Evolutionary conservation across 345 rosid species (phyloP).

Genomic region (Lumnitzera littorea): DNA sequence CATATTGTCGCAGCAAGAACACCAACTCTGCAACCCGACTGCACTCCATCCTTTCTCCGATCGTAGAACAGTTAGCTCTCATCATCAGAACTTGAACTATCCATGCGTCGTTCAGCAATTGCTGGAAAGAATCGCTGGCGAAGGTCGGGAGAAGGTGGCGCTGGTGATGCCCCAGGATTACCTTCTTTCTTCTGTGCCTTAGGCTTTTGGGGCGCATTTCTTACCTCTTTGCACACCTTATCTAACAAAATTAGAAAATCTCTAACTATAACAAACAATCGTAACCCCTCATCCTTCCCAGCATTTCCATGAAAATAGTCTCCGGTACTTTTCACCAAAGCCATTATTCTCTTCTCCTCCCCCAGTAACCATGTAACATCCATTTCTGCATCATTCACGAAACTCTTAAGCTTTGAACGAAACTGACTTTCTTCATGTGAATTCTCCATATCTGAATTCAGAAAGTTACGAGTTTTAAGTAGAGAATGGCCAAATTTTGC

Average conservation of each 20-base stretch:
- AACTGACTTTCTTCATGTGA: slow-evolving; percentile 69
- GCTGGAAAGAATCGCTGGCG: slow-evolving; percentile 71
- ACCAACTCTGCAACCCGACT: no score
- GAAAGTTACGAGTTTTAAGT: slow-evolving; percentile 48
- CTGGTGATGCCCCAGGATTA: slow-evolving; percentile 26
- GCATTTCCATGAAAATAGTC: slow-evolving; percentile 97
- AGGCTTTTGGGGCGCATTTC: slow-evolving; percentile 40
- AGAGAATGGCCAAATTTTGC: slow-evolving; percentile 58
- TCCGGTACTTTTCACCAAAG: slow-evolving; percentile 81
- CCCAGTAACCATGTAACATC: slow-evolving; percentile 50
- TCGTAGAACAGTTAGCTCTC: slow-evolving; percentile 16
- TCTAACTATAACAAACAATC: slow-evolving; percentile 65
- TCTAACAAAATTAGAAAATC: slow-evolving; percentile 83
- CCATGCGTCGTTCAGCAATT: slow-evolving; percentile 48
- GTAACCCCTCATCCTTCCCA: slow-evolving; percentile 84
- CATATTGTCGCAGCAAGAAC: no score
- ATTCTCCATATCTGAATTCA: slow-evolving; percentile 65
- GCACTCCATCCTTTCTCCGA: slow-evolving; percentile 4
- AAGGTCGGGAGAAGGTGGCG: slow-evolving; percentile 32
- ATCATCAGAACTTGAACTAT: slow-evolving; percentile 52
- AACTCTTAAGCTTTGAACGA: slow-evolving; percentile 57
- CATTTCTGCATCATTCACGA: slow-evolving; percentile 69
- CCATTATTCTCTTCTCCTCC: slow-evolving; percentile 88
- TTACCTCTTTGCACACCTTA: slow-evolving; percentile 78
- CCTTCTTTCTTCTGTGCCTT: slow-evolving; percentile 46